Evolutionary conservation across 176 grass and related monocot species (phyloP), one percentile per base, ranked within the genome.

Genomic region (Carex myosuroides): DNA sequence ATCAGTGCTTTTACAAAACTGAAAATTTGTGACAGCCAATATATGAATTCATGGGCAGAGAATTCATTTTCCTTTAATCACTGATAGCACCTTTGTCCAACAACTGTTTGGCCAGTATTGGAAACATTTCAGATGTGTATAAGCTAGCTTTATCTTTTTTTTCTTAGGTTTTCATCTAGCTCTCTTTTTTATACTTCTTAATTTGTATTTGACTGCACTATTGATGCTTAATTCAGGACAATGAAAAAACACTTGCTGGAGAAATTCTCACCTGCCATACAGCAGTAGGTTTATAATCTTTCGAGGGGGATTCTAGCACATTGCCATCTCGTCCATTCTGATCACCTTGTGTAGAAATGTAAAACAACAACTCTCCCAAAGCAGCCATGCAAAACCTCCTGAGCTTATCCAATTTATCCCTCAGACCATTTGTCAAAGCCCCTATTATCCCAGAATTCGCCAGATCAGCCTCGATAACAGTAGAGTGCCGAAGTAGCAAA

Each of bases 311-410:
- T 73, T 98, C 95, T 79, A 75, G 85, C 14, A 52, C 60, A 87
- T 94, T 91, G 61, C 72, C 83, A 80, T 98, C 91, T 87, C 89
- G 89, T 69, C 81, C 83, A 89, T 90, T 87, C 57, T 93, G 89
- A 86, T 95, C 96, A 87, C 83, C 84, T 80, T 99, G 89, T 82
- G 96, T 98, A 81, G 92, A 93, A 79, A 98, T 92, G 65, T 98
- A 98, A 86, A 98, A 98, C 67, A 98, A 81, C 64, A 98, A 84
- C 69, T 98, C 96, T 46, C 96, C 96, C 35, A 98, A 86, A 69
- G 89, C 92, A 92, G 92, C 96, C 96, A 98, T 98, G 86, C 88
- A 98, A 71, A 89, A 95, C 86, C 96, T 90, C 87, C 93, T 89
- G 13, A 98, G 84, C 81, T 94, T 95, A 87, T 98, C 96, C 60